Conservation (phyloP, 2,329 filamentous ascomycete genomes). For the Phoma sp. region DNA sequence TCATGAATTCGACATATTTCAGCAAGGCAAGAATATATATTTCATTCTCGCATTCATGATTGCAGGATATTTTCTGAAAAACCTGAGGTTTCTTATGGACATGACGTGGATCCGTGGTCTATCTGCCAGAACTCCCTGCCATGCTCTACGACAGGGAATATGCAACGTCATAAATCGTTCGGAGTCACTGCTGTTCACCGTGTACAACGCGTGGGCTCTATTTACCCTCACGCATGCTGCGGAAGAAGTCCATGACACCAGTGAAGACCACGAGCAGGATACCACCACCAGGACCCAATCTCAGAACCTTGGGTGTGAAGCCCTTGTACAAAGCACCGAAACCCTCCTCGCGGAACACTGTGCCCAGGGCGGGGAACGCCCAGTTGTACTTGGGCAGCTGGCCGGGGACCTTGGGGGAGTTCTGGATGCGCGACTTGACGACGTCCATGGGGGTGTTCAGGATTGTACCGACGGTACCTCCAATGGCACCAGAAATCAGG, state of each 20-base stretch:
- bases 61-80: no score
- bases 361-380: constrained; percentile 87
- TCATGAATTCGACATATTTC: no score
- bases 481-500: constrained; percentile 81
- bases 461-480: constrained; percentile 88
- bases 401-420: constrained; percentile 83
- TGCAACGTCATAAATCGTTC: no score
- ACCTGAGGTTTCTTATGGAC: no score
- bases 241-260: constrained; percentile 92
- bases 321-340: constrained; percentile 95
- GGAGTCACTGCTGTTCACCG: not conserved
- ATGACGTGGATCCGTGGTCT: no score
- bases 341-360: constrained; percentile 91
- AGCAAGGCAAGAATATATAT: no score
- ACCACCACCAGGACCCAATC: constrained; percentile 73
- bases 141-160: no score
- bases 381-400: constrained; percentile 95
- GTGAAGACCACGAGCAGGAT: constrained; percentile 85
- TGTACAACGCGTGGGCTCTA: not conserved
- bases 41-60: no score
- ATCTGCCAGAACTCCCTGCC: no score
- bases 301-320: constrained; percentile 91
- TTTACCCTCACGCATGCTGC: constrained; percentile 62
- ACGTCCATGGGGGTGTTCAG: constrained; percentile 97
- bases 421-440: constrained; percentile 98